Conservation (phyloP, 352 stramenopile genomes). For the Phytophthora cactorum region DNA sequence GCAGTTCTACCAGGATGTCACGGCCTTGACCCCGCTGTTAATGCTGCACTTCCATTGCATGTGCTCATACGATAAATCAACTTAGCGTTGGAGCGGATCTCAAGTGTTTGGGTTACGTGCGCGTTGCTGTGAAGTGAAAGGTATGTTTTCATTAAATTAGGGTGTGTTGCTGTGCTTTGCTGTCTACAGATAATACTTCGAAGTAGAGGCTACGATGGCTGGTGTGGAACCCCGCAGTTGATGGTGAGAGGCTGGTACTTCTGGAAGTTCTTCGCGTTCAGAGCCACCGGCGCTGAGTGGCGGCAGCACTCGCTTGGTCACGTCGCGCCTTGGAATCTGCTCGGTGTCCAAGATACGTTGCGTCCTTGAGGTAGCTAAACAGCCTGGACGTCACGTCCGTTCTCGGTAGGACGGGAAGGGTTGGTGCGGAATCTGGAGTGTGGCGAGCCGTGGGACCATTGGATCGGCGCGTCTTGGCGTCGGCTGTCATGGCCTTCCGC, state of each 20-base stretch:
- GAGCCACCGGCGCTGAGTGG: background rate
- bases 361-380: background rate
- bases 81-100: background rate
- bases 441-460: too few species aligned
- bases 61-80: background rate
- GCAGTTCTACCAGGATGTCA: conserved; percentile 65
- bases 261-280: background rate
- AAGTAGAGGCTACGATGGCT: background rate
- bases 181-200: background rate
- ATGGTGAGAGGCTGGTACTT: background rate
- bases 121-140: background rate
- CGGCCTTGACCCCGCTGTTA: conserved; percentile 43
- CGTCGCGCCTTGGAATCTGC: background rate
- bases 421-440: background rate
- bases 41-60: conserved; percentile 66
- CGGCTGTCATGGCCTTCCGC: too few species aligned
- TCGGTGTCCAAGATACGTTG: background rate
- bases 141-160: background rate
- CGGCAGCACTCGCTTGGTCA: background rate
- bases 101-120: background rate
- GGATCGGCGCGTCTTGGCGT: background rate
- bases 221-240: background rate
- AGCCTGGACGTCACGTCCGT: background rate
- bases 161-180: background rate
- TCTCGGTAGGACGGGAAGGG: background rate